Percentiles rank a stretch among this genome's conserved stretches.
These are phyloP conservation scores for Breviolum minutum DNA, from an alignment of 73 alveolate species.

Conservation along the genomic window DNA sequence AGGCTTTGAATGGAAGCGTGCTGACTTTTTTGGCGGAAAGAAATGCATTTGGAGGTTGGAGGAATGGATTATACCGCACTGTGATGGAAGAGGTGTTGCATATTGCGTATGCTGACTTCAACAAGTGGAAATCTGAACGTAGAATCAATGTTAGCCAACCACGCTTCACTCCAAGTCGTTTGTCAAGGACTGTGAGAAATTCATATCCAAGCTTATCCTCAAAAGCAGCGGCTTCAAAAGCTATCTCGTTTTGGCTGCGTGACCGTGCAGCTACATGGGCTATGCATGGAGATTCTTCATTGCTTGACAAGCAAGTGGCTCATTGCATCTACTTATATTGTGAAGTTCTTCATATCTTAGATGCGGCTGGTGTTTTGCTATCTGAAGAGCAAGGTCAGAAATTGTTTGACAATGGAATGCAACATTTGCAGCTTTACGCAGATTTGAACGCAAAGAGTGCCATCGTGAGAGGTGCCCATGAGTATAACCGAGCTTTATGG, in stretches of 20 bases:
- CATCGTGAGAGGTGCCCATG: neutral
- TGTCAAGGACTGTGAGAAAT: neutral
- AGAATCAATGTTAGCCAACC: neutral
- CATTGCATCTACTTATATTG: neutral
- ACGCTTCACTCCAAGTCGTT: conserved; percentile 2
- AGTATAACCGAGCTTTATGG: neutral
- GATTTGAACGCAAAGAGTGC: neutral
- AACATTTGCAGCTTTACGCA: neutral
- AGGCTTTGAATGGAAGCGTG: conserved; percentile 7
- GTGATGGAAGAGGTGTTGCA: neutral
- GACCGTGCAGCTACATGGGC: neutral
- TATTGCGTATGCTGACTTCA: neutral
- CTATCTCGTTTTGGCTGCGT: conserved; percentile 15
- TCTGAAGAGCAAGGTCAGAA: neutral
- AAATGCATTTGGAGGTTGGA: neutral
- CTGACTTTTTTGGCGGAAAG: neutral
- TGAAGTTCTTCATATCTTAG: neutral
- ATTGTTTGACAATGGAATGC: neutral
- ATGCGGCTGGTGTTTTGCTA: neutral
- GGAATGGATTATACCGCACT: neutral
- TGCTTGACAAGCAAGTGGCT: neutral
- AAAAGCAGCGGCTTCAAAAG: conserved; percentile 15
- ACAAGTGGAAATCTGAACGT: neutral
- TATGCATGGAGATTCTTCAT: neutral
- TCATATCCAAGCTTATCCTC: neutral